phyloP scores from a whole-genome alignment of 768 basidiomycete species.

The Serendipita vermifera region DNA sequence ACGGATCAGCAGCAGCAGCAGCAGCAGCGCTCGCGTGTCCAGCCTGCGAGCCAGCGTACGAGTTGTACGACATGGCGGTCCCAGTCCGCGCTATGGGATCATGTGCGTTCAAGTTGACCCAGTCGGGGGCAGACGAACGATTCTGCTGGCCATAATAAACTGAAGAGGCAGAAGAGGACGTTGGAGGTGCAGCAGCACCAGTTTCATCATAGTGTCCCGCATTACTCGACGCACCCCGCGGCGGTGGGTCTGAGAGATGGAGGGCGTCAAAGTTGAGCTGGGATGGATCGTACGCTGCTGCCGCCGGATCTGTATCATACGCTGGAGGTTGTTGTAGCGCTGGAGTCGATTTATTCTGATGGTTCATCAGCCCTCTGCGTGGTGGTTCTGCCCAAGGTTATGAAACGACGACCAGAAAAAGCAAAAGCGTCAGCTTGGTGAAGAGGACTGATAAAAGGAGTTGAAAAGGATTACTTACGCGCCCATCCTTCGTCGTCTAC shows the following conservation, averaged over 20 bases:
- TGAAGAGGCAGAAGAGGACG: background rate
- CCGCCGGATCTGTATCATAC: slow-evolving; percentile 25
- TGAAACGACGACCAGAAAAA: background rate
- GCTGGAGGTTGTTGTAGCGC: slow-evolving; percentile 29
- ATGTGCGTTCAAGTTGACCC: slow-evolving; percentile 11
- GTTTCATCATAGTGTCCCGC: slow-evolving; percentile 20
- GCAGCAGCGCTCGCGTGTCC: too few species aligned
- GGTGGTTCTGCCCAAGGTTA: background rate
- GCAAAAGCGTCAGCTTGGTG: background rate
- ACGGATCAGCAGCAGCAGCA: too few species aligned
- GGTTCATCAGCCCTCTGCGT: slow-evolving; percentile 27
- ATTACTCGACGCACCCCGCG: slow-evolving; percentile 23
- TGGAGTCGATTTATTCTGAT: slow-evolving; percentile 37
- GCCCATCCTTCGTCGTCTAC: background rate
- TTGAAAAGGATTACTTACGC: background rate
- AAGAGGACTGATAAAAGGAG: background rate
- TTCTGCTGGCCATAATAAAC: background rate
- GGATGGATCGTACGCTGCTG: slow-evolving; percentile 33
- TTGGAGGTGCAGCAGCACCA: slow-evolving; percentile 11
- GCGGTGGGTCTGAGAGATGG: slow-evolving; percentile 34
- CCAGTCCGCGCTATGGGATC: slow-evolving; percentile 44
- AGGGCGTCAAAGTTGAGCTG: slow-evolving; percentile 37
- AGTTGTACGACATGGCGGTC: slow-evolving; percentile 44
- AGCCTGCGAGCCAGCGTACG: slow-evolving; percentile 20
- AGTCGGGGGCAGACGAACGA: background rate